A percentile compares a stretch with the other conserved stretches of the same genome.
Evolutionary conservation across 2,329 filamentous ascomycete species (phyloP).

Genomic region (Knufia petricola): DNA sequence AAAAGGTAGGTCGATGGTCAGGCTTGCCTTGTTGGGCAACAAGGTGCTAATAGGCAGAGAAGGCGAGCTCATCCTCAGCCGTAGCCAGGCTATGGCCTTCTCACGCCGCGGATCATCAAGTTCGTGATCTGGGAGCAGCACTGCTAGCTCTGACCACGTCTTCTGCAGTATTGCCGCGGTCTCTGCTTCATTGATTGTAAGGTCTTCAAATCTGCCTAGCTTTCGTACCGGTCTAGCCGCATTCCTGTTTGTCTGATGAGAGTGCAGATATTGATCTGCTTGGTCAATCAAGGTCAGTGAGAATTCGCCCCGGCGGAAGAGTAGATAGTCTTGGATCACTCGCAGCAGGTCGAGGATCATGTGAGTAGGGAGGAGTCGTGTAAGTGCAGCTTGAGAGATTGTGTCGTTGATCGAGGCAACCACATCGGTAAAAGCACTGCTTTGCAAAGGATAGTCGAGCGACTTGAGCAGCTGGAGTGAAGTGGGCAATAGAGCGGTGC

Average conservation of each 20-base stretch:
- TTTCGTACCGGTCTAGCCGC: constrained; percentile 25
- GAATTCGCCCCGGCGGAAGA: constrained; percentile 84
- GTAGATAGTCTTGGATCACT: constrained; percentile 74
- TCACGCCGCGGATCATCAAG: constrained; percentile 62
- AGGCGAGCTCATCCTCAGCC: constrained; percentile 36
- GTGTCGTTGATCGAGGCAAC: constrained; percentile 70
- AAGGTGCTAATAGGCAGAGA: constrained; percentile 33
- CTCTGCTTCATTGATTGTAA: constrained; percentile 78
- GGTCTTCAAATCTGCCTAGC: constrained; percentile 40
- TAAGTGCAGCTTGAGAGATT: constrained; percentile 72
- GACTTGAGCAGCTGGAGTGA: constrained; percentile 25
- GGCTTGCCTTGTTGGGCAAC: constrained; percentile 62
- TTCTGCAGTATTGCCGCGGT: constrained; percentile 65
- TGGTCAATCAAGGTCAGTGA: constrained; percentile 76
- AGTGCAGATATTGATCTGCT: constrained; percentile 69
- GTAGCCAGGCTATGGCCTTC: constrained; percentile 66
- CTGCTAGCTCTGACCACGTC: constrained; percentile 71
- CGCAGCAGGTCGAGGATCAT: constrained; percentile 68
- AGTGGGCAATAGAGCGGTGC: constrained; percentile 25
- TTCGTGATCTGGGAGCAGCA: constrained; percentile 69
- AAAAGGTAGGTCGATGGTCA: constrained; percentile 65
- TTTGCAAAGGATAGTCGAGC: constrained; percentile 64
- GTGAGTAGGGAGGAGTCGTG: constrained; percentile 66
- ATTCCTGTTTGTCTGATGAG: constrained; percentile 51
- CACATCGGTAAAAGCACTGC: constrained; percentile 58